phyloP scores from a whole-genome alignment of 257 asterid genomes.

The Coffea eugenioides region DNA sequence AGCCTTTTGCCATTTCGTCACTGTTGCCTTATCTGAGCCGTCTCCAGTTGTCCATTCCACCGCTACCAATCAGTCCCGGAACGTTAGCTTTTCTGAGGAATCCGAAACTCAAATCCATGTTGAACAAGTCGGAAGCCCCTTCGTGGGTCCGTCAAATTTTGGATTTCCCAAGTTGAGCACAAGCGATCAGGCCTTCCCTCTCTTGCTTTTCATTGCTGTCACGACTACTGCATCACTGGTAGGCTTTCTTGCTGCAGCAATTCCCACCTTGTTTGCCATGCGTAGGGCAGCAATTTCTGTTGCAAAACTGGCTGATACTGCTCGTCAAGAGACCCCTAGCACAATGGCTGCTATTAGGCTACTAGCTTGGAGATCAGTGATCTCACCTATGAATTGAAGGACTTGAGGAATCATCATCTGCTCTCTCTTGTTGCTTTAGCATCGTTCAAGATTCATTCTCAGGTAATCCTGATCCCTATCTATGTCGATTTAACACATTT shows the following conservation, averaged over 20 bases:
- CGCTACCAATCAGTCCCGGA: conserved; percentile 21
- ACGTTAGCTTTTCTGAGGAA: conserved; percentile 25
- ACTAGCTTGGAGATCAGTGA: conserved; percentile 93
- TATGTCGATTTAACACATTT: too few relatives aligned
- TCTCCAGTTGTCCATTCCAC: conserved; percentile 15
- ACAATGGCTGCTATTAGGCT: conserved; percentile 87
- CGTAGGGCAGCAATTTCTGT: conserved; percentile 77
- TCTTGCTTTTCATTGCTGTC: conserved; percentile 66
- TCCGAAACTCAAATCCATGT: conserved; percentile 33
- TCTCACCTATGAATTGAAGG: conserved; percentile 80
- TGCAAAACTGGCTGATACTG: conserved; percentile 79
- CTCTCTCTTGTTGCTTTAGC: too few relatives aligned
- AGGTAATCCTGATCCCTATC: too few relatives aligned
- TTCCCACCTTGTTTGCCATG: conserved; percentile 84
- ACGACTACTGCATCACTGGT: conserved; percentile 65
- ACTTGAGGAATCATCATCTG: conserved; percentile 44
- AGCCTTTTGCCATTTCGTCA: conserved; percentile 5
- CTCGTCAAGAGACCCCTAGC: conserved; percentile 84
- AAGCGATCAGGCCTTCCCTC: conserved; percentile 64
- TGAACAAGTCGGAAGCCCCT: conserved; percentile 57
- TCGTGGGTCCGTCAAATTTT: conserved; percentile 26
- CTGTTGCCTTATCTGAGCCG: conserved; percentile 7
- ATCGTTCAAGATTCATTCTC: too few relatives aligned
- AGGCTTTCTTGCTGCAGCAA: conserved; percentile 70
- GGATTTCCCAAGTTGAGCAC: conserved; percentile 52